Percentiles rank a stretch among this genome's conserved stretches.
These are phyloP conservation scores for Zalaria obscura DNA, from an alignment of 2,329 filamentous ascomycete genomes.

Conservation along the genomic window DNA sequence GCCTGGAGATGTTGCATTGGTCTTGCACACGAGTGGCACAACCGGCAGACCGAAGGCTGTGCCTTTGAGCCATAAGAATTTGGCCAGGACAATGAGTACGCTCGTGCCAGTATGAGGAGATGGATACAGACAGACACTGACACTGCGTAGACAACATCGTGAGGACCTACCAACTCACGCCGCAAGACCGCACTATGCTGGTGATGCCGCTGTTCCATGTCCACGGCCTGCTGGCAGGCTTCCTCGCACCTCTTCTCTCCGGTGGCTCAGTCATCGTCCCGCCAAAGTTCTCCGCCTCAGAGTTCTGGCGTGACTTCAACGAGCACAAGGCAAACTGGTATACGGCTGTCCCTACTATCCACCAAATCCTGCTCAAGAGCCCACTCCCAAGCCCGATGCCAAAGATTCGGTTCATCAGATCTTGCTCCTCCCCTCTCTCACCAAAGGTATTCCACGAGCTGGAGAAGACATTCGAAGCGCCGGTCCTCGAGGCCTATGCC, in stretches of 20 bases:
- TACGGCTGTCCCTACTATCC: slow-evolving; percentile 84
- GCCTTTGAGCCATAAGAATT: slow-evolving; percentile 66
- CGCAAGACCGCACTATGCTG: slow-evolving; percentile 63
- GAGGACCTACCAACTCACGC: slow-evolving; percentile 58
- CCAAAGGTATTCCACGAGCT: slow-evolving; percentile 71
- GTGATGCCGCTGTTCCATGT: slow-evolving; percentile 90
- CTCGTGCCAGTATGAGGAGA: neutral
- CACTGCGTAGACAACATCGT: slow-evolving; percentile 51
- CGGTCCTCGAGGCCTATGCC: slow-evolving; percentile 78
- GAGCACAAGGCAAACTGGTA: slow-evolving; percentile 75
- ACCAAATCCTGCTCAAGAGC: slow-evolving; percentile 71
- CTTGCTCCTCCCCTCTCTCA: slow-evolving; percentile 71
- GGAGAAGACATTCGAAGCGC: slow-evolving; percentile 60
- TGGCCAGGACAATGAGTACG: slow-evolving; percentile 59
- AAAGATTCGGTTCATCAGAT: slow-evolving; percentile 71
- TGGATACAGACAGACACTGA: neutral
- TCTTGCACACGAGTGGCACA: slow-evolving; percentile 73
- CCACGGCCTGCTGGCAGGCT: slow-evolving; percentile 71
- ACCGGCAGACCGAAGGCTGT: slow-evolving; percentile 78
- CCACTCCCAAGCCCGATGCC: slow-evolving; percentile 54
- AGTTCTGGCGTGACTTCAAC: slow-evolving; percentile 71
- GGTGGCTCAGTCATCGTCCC: slow-evolving; percentile 72
- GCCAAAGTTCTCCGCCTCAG: slow-evolving; percentile 61
- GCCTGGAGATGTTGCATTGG: slow-evolving; percentile 64
- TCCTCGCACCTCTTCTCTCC: slow-evolving; percentile 61